Evolutionary conservation across 768 basidiomycete genomes (phyloP), one percentile per base, ranked within the genome.

Genomic region (Imleria badia): DNA sequence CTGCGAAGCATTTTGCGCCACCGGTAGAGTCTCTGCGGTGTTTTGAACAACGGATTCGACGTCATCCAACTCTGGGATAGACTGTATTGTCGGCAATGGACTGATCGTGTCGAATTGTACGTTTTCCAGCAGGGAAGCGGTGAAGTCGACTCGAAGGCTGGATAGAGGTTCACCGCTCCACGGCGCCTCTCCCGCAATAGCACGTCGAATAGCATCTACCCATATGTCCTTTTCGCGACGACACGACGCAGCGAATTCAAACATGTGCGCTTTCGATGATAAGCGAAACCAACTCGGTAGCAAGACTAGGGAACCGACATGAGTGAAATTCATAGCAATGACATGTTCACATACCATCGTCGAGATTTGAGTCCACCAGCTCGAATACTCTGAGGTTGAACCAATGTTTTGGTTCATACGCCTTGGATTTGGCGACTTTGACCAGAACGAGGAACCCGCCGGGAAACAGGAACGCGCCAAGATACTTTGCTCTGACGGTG

Each of bases 401-500:
- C 89, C 94, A 98, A 67, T 96, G 89, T 56, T 79, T 82, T 17
- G 93, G 85, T 63, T 95, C 92, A 65, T 97, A 99, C 33, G 76
- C 76, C 67, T 79, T 90, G 54, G 82, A 79, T 73, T 91, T 94
- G 60, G 80, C 76, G 38, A 94, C 87, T 73, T 96, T 98, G 60
- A 85, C 91, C 42, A 99, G 74, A 20, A 97, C 78, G 36, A 98
- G 71, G 67, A 93, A 98, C 12, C 90, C 93, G 12, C 89, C 86
- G 34, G 79, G 73, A 63, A 94, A 99, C 41, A 99, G 74, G 71
- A 99, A 96, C 17, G 88, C 89, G 30, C 91, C 94, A 23, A 92
- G 79, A 69, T 97, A 98, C 71, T 91, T 92, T 56, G 89, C 87
- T 67, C 80, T 84, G 61, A 89, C 77, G 31, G 79, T 82, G 46